phyloP scores from a whole-genome alignment of 495 filamentous ascomycete genomes.

The Hypoxylon fuscum region DNA sequence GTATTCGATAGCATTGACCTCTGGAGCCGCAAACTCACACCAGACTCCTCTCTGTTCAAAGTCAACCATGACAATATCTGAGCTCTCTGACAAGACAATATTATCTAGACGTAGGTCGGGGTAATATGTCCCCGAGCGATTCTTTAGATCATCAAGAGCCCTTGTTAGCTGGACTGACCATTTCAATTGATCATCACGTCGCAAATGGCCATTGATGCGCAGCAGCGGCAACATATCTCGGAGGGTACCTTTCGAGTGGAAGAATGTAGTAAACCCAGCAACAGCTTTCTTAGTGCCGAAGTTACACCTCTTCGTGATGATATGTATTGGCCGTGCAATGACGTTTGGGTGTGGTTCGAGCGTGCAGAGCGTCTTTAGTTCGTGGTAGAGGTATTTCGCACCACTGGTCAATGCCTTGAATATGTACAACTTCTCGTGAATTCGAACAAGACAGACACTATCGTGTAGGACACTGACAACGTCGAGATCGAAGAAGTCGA shows the following conservation, averaged over 20 bases:
- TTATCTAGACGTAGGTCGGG: constrained; percentile 61
- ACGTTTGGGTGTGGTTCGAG: constrained; percentile 55
- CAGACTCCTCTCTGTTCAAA: constrained; percentile 63
- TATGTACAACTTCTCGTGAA: constrained; percentile 50
- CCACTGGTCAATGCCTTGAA: constrained; percentile 60
- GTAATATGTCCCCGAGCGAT: constrained; percentile 52
- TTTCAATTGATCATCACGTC: constrained; percentile 47
- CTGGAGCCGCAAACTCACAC: constrained; percentile 60
- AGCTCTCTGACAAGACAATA: constrained; percentile 51
- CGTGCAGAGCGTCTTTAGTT: constrained; percentile 55
- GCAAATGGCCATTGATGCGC: constrained; percentile 49
- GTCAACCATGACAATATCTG: constrained; percentile 58
- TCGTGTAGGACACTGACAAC: constrained; percentile 56
- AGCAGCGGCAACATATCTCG: constrained; percentile 54
- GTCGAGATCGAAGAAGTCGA: constrained; percentile 53
- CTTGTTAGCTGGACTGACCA: constrained; percentile 57
- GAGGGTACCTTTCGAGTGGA: constrained; percentile 52
- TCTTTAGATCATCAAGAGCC: constrained; percentile 51
- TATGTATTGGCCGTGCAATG: constrained; percentile 51
- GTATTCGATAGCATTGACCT: constrained; percentile 60
- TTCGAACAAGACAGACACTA: constrained; percentile 55
- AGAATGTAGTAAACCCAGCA: constrained; percentile 56
- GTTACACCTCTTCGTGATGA: constrained; percentile 56
- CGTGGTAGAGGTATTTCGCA: constrained; percentile 59
- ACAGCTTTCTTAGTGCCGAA: constrained; percentile 58